Percentiles rank a stretch among this genome's conserved stretches.
Conservation (phyloP, 106 monocot species). For the Allium cepa region DNA sequence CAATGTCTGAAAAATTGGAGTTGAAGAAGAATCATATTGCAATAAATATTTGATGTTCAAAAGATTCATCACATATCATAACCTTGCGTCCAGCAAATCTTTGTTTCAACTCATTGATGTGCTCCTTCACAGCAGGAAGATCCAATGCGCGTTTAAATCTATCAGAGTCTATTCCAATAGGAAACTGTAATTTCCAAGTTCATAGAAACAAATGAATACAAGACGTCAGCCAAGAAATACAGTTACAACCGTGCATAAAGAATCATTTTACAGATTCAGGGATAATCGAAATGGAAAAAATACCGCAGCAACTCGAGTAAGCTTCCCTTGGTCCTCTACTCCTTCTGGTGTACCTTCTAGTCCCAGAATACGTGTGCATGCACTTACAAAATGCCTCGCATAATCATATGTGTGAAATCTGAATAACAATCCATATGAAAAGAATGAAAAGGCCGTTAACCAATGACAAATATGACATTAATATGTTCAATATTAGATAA, state of each 20-base stretch:
- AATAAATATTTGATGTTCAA: no score
- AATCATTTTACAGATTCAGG: no score
- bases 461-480: no score
- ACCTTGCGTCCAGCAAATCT: slow-evolving; percentile 96
- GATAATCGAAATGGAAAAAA: background rate
- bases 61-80: background rate
- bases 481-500: no score
- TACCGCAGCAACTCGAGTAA: slow-evolving; percentile 96
- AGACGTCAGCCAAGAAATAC: background rate
- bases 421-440: slow-evolving; percentile 2
- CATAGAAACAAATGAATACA: slow-evolving; percentile 2
- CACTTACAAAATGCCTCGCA: slow-evolving; percentile 99
- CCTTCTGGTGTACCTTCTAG: slow-evolving; percentile 98
- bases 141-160: slow-evolving; percentile 89
- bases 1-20: background rate
- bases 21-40: no score
- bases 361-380: slow-evolving; percentile 94
- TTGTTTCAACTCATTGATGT: slow-evolving; percentile 71
- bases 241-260: no score
- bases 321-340: slow-evolving; percentile 94
- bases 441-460: no score
- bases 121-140: slow-evolving; percentile 77
- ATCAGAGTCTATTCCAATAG: slow-evolving; percentile 88
- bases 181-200: slow-evolving; percentile 50
- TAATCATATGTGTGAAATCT: slow-evolving; percentile 99